Conservation (phyloP, 306 rosid genomes). For the Vigna radiata region DNA sequence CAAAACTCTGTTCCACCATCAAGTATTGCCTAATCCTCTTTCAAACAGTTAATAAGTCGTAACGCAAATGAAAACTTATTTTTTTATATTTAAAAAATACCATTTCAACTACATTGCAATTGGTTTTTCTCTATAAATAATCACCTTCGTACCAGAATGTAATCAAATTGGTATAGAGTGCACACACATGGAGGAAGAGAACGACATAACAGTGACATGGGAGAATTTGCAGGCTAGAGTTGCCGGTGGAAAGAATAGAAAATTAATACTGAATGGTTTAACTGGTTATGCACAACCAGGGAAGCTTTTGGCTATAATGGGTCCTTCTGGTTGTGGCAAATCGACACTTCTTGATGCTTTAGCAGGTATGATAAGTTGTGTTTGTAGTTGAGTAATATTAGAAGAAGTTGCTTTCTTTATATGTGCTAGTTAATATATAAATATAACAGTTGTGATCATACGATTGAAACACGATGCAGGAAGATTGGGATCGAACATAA, state of each 20-base stretch:
- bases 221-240: constrained; percentile 55
- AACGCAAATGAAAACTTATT: too few species aligned
- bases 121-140: too few species aligned
- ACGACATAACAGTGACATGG: constrained; percentile 51
- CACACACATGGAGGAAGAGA: not conserved
- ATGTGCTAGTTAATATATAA: too few species aligned
- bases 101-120: too few species aligned
- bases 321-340: constrained; percentile 12
- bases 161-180: too few species aligned
- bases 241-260: constrained; percentile 27
- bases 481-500: not conserved
- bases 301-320: not conserved
- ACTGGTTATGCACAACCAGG: constrained; percentile 28
- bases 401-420: too few species aligned
- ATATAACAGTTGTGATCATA: not conserved
- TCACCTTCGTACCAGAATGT: too few species aligned
- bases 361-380: not conserved
- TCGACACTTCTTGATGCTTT: constrained; percentile 7
- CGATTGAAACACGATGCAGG: not conserved
- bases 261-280: constrained; percentile 44
- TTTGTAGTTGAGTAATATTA: too few species aligned
- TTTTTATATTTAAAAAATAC: too few species aligned
- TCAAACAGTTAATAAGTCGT: too few species aligned
- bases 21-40: too few species aligned
- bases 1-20: too few species aligned